Conservation (phyloP, 805 yeast genomes). For the Hanseniaspora hatyaiensis region DNA sequence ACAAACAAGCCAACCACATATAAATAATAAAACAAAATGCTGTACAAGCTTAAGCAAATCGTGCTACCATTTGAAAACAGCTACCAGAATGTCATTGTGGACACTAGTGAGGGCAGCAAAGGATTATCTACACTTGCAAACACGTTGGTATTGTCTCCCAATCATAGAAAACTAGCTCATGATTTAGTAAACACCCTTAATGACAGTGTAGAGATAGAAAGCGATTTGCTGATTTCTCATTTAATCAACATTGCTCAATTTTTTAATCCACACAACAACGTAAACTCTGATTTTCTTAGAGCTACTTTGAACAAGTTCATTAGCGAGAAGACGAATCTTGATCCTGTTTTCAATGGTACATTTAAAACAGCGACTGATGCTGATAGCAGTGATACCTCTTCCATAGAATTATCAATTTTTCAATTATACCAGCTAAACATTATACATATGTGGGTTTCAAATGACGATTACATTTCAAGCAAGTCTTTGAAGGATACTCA, state of each 20-base stretch:
- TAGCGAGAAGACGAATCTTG: conserved; percentile 31
- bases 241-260: conserved; percentile 7
- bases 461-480: conserved; percentile 23
- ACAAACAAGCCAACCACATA: neutral
- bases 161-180: neutral
- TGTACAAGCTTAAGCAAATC: conserved; percentile 3
- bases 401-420: conserved; percentile 44
- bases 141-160: conserved; percentile 3
- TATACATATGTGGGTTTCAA: conserved; percentile 67
- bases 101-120: conserved; percentile 2
- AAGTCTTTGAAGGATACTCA: conserved; percentile 51
- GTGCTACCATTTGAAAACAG: conserved; percentile 8
- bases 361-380: conserved; percentile 32
- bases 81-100: conserved; percentile 10
- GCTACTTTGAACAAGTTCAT: conserved; percentile 27
- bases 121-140: conserved; percentile 13
- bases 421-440: conserved; percentile 46
- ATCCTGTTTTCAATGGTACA: conserved; percentile 56
- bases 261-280: conserved; percentile 8
- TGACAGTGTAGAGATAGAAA: conserved; percentile 2
- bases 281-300: conserved; percentile 8
- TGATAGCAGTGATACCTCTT: conserved; percentile 25
- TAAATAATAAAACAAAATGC: neutral
- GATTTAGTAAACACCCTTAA: neutral
- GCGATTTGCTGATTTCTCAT: neutral